Conservation (phyloP, 176 grass and related monocot species). For the Themeda triandra region DNA sequence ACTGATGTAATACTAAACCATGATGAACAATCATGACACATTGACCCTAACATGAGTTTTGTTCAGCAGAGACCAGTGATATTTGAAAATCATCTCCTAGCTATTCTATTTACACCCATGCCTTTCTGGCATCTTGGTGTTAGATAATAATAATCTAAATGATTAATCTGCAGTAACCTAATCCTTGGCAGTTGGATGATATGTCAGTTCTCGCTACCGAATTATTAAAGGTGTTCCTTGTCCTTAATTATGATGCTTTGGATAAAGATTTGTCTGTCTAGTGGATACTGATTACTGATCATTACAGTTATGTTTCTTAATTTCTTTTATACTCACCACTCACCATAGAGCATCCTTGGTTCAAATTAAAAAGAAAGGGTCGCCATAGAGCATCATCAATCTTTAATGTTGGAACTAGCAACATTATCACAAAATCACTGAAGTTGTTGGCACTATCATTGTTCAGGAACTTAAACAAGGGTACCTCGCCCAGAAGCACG, state of each 20-base stretch:
- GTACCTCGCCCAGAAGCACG: constrained; percentile 51
- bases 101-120: background rate
- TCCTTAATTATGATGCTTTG: background rate
- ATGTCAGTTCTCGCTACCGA: background rate
- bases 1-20: background rate
- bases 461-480: constrained; percentile 65
- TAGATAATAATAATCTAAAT: background rate
- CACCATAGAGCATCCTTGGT: background rate
- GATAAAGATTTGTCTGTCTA: background rate
- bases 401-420: background rate
- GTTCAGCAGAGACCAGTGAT: background rate
- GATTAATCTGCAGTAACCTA: background rate
- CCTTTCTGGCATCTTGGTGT: background rate
- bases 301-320: background rate
- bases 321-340: background rate
- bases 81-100: background rate
- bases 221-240: background rate
- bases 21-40: background rate
- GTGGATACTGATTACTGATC: background rate
- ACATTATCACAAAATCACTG: background rate
- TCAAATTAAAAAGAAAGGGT: background rate
- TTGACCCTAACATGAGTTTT: background rate
- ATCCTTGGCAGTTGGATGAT: background rate
- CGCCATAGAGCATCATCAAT: background rate
- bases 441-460: background rate